A percentile compares a stretch with the other conserved stretches of the same genome.
Conservation (phyloP, 83 land plant genomes). For the Picea abies region DNA sequence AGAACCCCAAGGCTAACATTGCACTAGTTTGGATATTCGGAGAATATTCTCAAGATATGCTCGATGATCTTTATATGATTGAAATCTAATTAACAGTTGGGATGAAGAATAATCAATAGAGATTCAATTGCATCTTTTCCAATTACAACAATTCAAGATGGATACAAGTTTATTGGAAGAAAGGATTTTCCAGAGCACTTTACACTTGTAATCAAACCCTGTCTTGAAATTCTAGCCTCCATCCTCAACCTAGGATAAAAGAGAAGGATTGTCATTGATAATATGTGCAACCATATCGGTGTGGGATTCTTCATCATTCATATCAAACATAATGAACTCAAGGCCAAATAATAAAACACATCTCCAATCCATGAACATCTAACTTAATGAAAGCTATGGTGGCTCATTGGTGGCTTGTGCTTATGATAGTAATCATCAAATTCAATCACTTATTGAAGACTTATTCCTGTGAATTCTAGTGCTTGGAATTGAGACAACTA, state of each 20-base stretch:
- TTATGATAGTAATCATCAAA: conserved; percentile 20
- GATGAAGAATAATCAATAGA: too few relatives aligned
- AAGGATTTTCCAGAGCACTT: too few relatives aligned
- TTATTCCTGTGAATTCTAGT: conserved; percentile 27
- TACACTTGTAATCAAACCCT: conserved; percentile 31
- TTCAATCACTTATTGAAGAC: conserved; percentile 61
- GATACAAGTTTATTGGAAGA: too few relatives aligned
- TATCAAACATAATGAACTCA: conserved; percentile 81
- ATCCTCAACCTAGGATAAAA: conserved; percentile 91
- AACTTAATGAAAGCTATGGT: conserved; percentile 80
- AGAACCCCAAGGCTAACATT: too few relatives aligned
- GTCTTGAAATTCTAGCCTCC: conserved; percentile 89
- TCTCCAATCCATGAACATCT: conserved; percentile 85
- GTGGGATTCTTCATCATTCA: conserved; percentile 95
- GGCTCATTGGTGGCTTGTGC: conserved; percentile 56
- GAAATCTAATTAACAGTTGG: too few relatives aligned
- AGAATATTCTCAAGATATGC: too few relatives aligned
- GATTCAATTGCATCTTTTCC: too few relatives aligned
- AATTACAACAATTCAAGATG: too few relatives aligned
- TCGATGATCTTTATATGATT: too few relatives aligned
- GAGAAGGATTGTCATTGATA: conserved; percentile 78
- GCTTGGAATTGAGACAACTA: too few relatives aligned
- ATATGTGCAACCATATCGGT: conserved; percentile 89
- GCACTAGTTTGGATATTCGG: too few relatives aligned
- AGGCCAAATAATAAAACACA: conserved; percentile 96